Evolutionary conservation across 805 yeast genomes (phyloP), one percentile per base, ranked within the genome.

Genomic region (Metschnikowia shivogae): DNA sequence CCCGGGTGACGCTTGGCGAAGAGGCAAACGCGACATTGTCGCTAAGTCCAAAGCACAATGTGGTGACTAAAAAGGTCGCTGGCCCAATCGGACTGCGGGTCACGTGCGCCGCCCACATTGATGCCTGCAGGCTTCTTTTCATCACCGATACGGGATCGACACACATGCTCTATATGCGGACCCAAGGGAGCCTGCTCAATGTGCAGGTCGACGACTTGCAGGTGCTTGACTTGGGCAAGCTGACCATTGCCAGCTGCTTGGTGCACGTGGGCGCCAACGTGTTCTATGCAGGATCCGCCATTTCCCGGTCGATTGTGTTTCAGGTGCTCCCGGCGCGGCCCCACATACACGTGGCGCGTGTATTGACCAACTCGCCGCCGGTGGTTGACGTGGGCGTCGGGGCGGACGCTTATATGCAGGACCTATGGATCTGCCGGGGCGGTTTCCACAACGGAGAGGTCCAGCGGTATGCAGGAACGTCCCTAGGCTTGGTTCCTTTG

Each of bases 361-460:
- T 49, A 22, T 31, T 59, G 14, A 47, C 57, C 0, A 56, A 65
- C 13, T 55, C 69, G 2, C 67, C 72, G 7, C 72, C 74, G 3
- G 45, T 69, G 6, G 44, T 68, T 14, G 62, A 60, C 38, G 36
- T 67, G 10, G 53, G 53, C 20, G 36, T 51, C 3, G 26, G 35
- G 14, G 42, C 37, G 1, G 36, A 43, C 2, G 44, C 32, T 8
- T 37, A 47, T 19, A 26, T 24, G 6, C 34, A 40, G 3, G 48
- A 49, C 3, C 12, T 65, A 4, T 46, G 60, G 14, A 43, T 61
- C 11, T 61, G 67, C 34, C 68, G 63, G 41, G 72, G 73, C 11
- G 71, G 71, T 1, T 61, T 63, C 45, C 58, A 64, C 22, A 58
- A 64, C 37, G 69, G 71, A 1, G 71, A 68, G 39, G 47, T 62